These are phyloP conservation scores for Tremella yokohamensis DNA, from an alignment of 768 basidiomycete genomes.

Conservation along the genomic window DNA sequence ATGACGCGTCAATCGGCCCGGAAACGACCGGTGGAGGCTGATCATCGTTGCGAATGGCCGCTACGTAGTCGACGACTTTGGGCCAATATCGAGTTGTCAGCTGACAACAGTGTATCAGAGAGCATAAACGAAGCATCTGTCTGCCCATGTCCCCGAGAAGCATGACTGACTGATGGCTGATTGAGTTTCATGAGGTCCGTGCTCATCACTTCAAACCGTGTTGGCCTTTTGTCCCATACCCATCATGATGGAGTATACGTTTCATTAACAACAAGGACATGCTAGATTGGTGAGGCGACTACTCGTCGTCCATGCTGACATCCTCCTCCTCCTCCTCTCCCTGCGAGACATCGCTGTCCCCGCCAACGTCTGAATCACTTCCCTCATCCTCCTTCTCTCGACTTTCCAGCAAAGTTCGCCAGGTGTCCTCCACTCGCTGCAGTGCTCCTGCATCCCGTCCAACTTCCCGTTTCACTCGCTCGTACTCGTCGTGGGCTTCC, in stretches of 20 bases:
- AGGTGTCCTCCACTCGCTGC: constrained; percentile 18
- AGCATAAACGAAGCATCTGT: too few species aligned
- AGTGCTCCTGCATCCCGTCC: background rate
- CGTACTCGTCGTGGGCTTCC: constrained; percentile 18
- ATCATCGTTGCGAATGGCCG: background rate
- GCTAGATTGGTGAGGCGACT: too few species aligned
- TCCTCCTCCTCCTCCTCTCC: constrained; percentile 13
- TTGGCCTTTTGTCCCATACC: too few species aligned
- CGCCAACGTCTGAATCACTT: constrained; percentile 2
- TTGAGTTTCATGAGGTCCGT: too few species aligned
- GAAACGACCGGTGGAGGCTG: too few species aligned
- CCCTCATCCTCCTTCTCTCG: constrained; percentile 11
- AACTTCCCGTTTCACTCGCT: constrained; percentile 8
- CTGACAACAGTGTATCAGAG: too few species aligned
- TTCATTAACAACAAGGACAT: too few species aligned
- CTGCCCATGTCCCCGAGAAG: background rate
- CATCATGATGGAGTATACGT: too few species aligned
- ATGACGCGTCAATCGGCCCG: too few species aligned
- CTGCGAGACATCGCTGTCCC: constrained; percentile 1
- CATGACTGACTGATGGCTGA: too few species aligned
- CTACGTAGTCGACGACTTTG: background rate
- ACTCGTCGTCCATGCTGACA: background rate
- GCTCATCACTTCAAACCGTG: background rate
- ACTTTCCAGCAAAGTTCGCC: constrained; percentile 18
- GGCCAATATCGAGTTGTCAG: too few species aligned